Percentiles rank a stretch among this genome's conserved stretches.
Conservation (phyloP, 257 asterid species). For the Haberlea rhodopensis region DNA sequence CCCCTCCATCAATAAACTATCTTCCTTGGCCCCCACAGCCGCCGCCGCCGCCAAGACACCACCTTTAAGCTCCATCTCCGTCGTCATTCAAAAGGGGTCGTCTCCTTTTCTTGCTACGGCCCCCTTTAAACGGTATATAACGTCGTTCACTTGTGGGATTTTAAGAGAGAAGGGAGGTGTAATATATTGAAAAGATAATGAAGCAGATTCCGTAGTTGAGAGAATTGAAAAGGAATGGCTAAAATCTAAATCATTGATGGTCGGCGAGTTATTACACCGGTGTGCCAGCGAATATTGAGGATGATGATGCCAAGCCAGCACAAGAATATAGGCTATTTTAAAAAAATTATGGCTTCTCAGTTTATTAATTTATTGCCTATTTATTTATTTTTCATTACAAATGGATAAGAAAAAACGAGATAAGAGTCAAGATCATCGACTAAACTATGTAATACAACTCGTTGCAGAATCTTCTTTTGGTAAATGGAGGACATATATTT, state of each 20-base stretch:
- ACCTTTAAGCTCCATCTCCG: conserved; percentile 37
- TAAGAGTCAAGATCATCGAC: no score
- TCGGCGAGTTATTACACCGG: not conserved
- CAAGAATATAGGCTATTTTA: not conserved
- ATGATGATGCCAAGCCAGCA: not conserved
- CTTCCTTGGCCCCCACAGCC: conserved; percentile 40
- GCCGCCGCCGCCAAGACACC: conserved; percentile 26
- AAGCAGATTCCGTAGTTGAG: not conserved
- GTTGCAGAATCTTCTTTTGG: no score
- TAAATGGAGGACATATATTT: no score
- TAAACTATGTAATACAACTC: no score
- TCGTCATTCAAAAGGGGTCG: conserved; percentile 31
- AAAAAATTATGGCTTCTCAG: not conserved
- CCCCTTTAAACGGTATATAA: conserved; percentile 7
- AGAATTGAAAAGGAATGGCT: not conserved
- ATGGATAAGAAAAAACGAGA: not conserved
- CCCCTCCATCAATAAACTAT: conserved; percentile 50
- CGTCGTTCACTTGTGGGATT: not conserved
- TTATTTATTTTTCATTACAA: no score
- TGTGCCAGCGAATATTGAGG: not conserved
- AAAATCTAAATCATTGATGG: not conserved
- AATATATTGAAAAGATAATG: not conserved
- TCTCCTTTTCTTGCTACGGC: conserved; percentile 22
- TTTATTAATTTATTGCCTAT: no score
- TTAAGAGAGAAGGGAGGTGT: not conserved